A percentile compares a stretch with the other conserved stretches of the same genome.
These are phyloP conservation scores for Wickerhamiella parazyma DNA, from an alignment of 805 yeast genomes.

Conservation along the genomic window DNA sequence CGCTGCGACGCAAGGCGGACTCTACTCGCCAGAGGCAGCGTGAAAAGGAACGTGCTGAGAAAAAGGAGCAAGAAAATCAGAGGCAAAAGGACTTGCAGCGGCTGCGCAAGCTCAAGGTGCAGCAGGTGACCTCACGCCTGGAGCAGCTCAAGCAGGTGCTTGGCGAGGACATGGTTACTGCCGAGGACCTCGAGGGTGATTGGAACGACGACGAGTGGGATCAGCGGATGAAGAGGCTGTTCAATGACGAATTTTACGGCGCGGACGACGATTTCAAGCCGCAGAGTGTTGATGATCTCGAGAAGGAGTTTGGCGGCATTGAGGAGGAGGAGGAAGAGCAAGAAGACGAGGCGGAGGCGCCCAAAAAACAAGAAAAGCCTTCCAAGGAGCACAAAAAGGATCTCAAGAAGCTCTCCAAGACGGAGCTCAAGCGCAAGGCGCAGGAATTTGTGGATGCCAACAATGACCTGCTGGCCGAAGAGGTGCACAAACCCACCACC, in stretches of 20 bases:
- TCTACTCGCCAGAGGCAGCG: constrained; percentile 71
- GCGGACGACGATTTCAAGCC: constrained; percentile 50
- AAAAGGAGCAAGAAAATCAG: constrained; percentile 37
- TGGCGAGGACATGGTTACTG: constrained; percentile 58
- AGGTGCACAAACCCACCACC: constrained; percentile 31
- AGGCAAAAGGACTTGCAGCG: constrained; percentile 50
- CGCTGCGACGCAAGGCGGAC: constrained; percentile 68
- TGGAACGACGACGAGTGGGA: constrained; percentile 92
- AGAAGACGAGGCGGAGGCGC: constrained; percentile 17
- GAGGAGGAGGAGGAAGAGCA: constrained; percentile 17
- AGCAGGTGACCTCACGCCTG: constrained; percentile 60
- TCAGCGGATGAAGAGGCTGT: constrained; percentile 63
- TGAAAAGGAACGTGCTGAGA: constrained; percentile 48
- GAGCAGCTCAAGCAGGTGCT: constrained; percentile 51
- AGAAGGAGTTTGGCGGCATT: constrained; percentile 30
- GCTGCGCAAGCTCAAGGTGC: constrained; percentile 63
- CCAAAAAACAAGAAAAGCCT: constrained; percentile 12
- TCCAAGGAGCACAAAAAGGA: constrained; percentile 27
- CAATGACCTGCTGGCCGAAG: constrained; percentile 49
- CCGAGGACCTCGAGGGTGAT: constrained; percentile 68
- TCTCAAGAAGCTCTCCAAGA: constrained; percentile 49
- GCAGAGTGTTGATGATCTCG: constrained; percentile 32
- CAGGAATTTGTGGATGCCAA: constrained; percentile 68
- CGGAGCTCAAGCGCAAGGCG: constrained; percentile 50
- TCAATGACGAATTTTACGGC: constrained; percentile 71